These are phyloP conservation scores for Neurospora intermedia DNA, from an alignment of 495 filamentous ascomycete genomes.

Conservation along the genomic window DNA sequence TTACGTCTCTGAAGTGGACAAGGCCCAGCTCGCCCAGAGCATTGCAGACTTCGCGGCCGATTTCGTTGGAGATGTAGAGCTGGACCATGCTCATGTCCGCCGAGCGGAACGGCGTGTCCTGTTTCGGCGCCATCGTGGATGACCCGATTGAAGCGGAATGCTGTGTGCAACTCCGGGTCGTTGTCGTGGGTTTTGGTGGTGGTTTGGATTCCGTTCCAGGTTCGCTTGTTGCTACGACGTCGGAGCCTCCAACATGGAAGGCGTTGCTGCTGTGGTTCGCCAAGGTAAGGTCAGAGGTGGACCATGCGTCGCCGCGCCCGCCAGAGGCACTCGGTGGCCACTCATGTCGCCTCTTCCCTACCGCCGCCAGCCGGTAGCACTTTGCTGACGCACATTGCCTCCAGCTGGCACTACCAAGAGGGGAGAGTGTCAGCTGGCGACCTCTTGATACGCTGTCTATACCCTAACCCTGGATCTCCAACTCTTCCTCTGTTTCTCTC, in stretches of 20 bases:
- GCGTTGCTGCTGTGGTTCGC: background rate
- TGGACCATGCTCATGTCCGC: slow-evolving; percentile 99
- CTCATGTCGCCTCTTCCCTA: background rate
- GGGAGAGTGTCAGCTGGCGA: background rate
- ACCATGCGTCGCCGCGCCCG: background rate
- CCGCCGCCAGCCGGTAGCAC: background rate
- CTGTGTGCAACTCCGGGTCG: background rate
- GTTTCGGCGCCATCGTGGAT: slow-evolving; percentile 41
- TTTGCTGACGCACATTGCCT: background rate
- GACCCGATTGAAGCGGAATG: slow-evolving; percentile 1
- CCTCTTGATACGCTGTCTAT: background rate
- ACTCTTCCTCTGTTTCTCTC: too few relatives aligned
- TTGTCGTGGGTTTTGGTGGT: background rate
- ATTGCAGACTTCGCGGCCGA: slow-evolving; percentile 93
- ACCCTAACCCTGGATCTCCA: background rate
- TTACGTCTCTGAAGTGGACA: slow-evolving; percentile 93
- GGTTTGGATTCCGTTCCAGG: background rate
- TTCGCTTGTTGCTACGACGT: background rate
- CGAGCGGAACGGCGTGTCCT: slow-evolving; percentile 97
- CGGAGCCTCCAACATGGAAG: background rate
- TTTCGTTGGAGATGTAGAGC: slow-evolving; percentile 97
- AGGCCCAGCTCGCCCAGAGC: slow-evolving; percentile 91
- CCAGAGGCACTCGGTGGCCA: background rate
- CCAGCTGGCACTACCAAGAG: background rate
- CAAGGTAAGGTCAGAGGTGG: background rate